A percentile compares a stretch with the other conserved stretches of the same genome.
These are phyloP conservation scores for Coemansia sp. DNA, from an alignment of 192 early-diverging fungal genomes.

Conservation along the genomic window DNA sequence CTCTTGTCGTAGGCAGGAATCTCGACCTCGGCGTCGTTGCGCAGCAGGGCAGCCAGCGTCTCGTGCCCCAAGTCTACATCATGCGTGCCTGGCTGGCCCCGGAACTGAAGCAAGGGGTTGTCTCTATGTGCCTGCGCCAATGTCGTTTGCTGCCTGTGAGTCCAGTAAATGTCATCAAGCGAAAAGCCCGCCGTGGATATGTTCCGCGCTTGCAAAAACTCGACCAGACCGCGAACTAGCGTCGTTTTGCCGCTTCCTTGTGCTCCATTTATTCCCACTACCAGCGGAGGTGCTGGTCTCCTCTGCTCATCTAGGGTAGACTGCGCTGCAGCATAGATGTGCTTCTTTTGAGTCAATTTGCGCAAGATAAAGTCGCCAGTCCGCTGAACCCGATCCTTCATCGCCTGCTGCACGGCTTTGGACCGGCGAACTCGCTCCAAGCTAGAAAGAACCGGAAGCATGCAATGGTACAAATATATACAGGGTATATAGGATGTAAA, in stretches of 20 bases:
- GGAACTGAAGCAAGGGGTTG: constrained; percentile 73
- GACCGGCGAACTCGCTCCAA: constrained; percentile 26
- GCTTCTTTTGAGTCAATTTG: constrained; percentile 29
- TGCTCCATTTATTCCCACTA: constrained; percentile 74
- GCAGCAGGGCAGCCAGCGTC: constrained; percentile 51
- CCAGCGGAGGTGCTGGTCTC: constrained; percentile 28
- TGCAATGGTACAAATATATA: not conserved
- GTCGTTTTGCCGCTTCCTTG: constrained; percentile 78
- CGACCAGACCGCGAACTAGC: constrained; percentile 47
- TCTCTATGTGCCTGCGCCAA: constrained; percentile 16
- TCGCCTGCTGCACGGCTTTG: constrained; percentile 9
- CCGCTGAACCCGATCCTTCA: constrained; percentile 10
- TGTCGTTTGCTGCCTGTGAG: constrained; percentile 59
- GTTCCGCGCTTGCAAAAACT: constrained; percentile 40
- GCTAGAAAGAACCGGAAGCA: constrained; percentile 28
- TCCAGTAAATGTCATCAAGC: constrained; percentile 83
- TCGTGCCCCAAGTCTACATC: constrained; percentile 63
- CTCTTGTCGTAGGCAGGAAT: constrained; percentile 85
- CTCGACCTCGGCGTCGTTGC: constrained; percentile 19
- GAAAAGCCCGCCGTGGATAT: constrained; percentile 62
- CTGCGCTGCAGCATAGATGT: not conserved
- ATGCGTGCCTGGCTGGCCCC: constrained; percentile 90
- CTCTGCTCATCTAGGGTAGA: not conserved
- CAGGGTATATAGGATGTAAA: not conserved
- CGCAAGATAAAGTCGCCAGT: constrained; percentile 32